Percentiles rank a stretch among this genome's conserved stretches.
These are phyloP conservation scores for Trypanosoma congolense DNA, from an alignment of 208 protist genomes.

Conservation along the genomic window DNA sequence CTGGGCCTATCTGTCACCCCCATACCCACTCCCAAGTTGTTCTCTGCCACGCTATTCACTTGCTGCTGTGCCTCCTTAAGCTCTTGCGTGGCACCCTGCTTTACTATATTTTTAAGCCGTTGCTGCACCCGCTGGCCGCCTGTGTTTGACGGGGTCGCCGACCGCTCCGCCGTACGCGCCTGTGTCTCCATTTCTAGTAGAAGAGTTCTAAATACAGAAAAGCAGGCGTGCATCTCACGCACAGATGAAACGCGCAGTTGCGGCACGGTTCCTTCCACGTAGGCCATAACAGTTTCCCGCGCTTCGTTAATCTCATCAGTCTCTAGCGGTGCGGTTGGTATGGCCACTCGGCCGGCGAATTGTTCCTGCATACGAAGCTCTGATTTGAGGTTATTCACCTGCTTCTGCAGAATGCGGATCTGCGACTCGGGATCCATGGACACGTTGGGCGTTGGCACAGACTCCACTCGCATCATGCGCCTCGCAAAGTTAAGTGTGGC, in stretches of 20 bases:
- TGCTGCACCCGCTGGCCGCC: neutral
- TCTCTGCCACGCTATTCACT: slow-evolving; percentile 30
- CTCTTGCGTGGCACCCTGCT: slow-evolving; percentile 1
- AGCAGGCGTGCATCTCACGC: slow-evolving; percentile 84
- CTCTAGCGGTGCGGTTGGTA: slow-evolving; percentile 30
- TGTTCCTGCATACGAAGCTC: slow-evolving; percentile 91
- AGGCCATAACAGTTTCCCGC: slow-evolving; percentile 50
- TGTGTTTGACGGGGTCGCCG: slow-evolving; percentile 9
- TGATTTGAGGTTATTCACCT: slow-evolving; percentile 78
- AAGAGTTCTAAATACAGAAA: slow-evolving; percentile 54
- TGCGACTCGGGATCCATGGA: slow-evolving; percentile 55
- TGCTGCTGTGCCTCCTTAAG: slow-evolving; percentile 6
- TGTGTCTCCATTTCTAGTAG: slow-evolving; percentile 31
- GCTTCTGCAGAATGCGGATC: slow-evolving; percentile 68
- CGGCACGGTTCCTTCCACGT: slow-evolving; percentile 52
- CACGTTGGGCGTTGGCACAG: slow-evolving; percentile 56
- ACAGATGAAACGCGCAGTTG: slow-evolving; percentile 62
- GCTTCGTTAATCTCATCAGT: slow-evolving; percentile 64
- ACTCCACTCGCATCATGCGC: slow-evolving; percentile 82
- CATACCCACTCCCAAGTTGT: slow-evolving; percentile 28
- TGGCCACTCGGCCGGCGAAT: slow-evolving; percentile 30
- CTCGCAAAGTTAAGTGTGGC: slow-evolving; percentile 88
- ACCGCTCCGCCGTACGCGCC: slow-evolving; percentile 22
- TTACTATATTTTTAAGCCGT: slow-evolving; percentile 4
- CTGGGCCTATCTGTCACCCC: slow-evolving; percentile 25